Conservation (phyloP, 2,329 filamentous ascomycete genomes). For the Penicillium sp. region DNA sequence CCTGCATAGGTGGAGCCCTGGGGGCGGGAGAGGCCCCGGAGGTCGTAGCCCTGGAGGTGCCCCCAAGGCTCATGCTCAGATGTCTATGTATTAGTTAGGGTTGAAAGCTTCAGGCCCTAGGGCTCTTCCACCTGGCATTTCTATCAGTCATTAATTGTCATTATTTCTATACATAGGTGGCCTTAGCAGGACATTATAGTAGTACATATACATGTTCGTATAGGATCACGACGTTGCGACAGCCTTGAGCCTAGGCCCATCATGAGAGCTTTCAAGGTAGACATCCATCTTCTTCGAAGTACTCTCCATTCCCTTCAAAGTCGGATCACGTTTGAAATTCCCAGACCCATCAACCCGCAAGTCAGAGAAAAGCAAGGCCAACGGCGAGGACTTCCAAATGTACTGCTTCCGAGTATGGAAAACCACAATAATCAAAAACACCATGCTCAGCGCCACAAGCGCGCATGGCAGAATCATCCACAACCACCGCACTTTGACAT, state of each 20-base stretch:
- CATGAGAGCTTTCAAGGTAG: slow-evolving; percentile 21
- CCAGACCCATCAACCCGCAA: slow-evolving; percentile 17
- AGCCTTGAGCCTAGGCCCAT: slow-evolving; percentile 22
- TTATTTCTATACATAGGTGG: neutral
- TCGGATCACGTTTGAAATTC: slow-evolving; percentile 14
- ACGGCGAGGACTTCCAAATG: slow-evolving; percentile 29
- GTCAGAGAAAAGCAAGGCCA: slow-evolving; percentile 27
- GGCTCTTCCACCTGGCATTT: too few relatives aligned
- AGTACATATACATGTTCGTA: neutral
- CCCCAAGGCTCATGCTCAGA: too few relatives aligned
- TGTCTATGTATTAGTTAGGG: too few relatives aligned
- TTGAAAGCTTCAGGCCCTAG: too few relatives aligned
- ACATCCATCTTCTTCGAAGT: slow-evolving; percentile 25
- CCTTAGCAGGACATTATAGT: too few relatives aligned
- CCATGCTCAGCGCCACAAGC: slow-evolving; percentile 47
- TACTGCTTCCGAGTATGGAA: slow-evolving; percentile 26
- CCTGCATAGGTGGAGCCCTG: too few relatives aligned
- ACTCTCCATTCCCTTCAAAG: slow-evolving; percentile 24
- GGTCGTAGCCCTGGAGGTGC: too few relatives aligned
- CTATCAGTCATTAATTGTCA: neutral
- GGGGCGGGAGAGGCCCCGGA: too few relatives aligned
- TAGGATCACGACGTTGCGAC: neutral
- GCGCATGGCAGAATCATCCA: slow-evolving; percentile 25
- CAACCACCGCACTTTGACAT: slow-evolving; percentile 24
- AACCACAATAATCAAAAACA: slow-evolving; percentile 52